Conservation (phyloP, 2,329 filamentous ascomycete species). For the Pezicula neosporulosa region DNA sequence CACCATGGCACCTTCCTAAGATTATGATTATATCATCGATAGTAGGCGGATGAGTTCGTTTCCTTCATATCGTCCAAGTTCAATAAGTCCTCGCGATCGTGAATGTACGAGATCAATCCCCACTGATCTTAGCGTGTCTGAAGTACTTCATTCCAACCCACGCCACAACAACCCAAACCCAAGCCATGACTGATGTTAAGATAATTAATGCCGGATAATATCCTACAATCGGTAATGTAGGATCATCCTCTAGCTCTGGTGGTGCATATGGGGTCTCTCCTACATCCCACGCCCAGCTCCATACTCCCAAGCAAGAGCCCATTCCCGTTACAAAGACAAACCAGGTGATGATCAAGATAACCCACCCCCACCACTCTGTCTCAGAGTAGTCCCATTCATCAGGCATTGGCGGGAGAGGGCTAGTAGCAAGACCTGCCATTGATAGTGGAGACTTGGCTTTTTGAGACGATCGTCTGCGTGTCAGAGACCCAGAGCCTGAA, state of each 20-base stretch:
- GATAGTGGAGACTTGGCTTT: slow-evolving; percentile 56
- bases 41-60: neutral
- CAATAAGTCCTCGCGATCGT: neutral
- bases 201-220: slow-evolving; percentile 97
- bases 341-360: slow-evolving; percentile 88
- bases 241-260: slow-evolving; percentile 91
- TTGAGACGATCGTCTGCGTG: slow-evolving; percentile 25
- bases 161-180: slow-evolving; percentile 96
- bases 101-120: slow-evolving; percentile 20
- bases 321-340: slow-evolving; percentile 94
- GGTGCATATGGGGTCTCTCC: slow-evolving; percentile 94
- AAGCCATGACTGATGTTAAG: slow-evolving; percentile 91
- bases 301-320: slow-evolving; percentile 90
- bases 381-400: slow-evolving; percentile 85
- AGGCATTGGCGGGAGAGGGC: slow-evolving; percentile 36
- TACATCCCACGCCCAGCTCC: slow-evolving; percentile 99
- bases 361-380: slow-evolving; percentile 98
- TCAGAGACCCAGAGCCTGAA: slow-evolving; percentile 32
- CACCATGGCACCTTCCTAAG: no score
- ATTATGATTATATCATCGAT: no score
- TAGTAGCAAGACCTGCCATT: slow-evolving; percentile 47
- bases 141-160: slow-evolving; percentile 99
- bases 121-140: slow-evolving; percentile 82
- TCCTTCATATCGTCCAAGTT: no score
- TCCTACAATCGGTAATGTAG: slow-evolving; percentile 89